These are phyloP conservation scores for Fusarium pininemorale DNA, from an alignment of 2,329 filamentous ascomycete genomes.

Conservation along the genomic window DNA sequence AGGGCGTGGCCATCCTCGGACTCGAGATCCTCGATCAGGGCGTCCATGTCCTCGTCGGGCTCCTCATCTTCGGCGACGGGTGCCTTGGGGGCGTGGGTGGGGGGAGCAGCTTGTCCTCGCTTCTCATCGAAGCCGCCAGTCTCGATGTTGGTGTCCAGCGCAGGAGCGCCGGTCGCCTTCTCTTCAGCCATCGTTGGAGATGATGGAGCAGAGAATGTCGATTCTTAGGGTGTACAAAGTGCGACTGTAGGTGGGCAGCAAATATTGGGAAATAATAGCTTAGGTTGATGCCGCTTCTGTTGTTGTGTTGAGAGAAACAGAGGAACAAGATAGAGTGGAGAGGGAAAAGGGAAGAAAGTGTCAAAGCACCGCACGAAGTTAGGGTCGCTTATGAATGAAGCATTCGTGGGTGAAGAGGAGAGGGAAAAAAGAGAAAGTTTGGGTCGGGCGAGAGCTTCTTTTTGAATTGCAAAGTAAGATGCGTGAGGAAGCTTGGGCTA, in stretches of 20 bases:
- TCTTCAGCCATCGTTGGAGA: slow-evolving; percentile 62
- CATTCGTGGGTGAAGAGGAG: slow-evolving; percentile 61
- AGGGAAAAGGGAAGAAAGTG: slow-evolving; percentile 43
- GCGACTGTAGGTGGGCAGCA: slow-evolving; percentile 39
- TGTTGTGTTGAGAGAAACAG: slow-evolving; percentile 32
- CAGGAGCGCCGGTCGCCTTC: slow-evolving; percentile 61
- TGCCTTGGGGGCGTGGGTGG: slow-evolving; percentile 48
- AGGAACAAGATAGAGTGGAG: slow-evolving; percentile 42
- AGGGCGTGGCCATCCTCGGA: slow-evolving; percentile 78
- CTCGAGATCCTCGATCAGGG: slow-evolving; percentile 87
- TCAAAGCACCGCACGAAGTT: slow-evolving; percentile 61
- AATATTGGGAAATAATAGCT: slow-evolving; percentile 24
- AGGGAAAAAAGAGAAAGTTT: slow-evolving; percentile 47
- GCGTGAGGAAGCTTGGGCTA: slow-evolving; percentile 26
- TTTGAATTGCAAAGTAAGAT: slow-evolving; percentile 48
- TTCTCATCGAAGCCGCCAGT: slow-evolving; percentile 74
- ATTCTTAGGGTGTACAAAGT: slow-evolving; percentile 30
- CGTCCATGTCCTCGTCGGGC: slow-evolving; percentile 83
- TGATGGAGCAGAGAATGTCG: slow-evolving; percentile 17
- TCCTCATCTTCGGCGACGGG: slow-evolving; percentile 71
- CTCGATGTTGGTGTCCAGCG: slow-evolving; percentile 71
- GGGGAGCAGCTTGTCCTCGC: slow-evolving; percentile 50
- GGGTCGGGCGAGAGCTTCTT: slow-evolving; percentile 50
- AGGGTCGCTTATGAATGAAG: slow-evolving; percentile 55
- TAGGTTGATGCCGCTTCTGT: slow-evolving; percentile 33